Base-by-base conservation (phyloP, 306 rosid species). In the Neltuma alba region DNA sequence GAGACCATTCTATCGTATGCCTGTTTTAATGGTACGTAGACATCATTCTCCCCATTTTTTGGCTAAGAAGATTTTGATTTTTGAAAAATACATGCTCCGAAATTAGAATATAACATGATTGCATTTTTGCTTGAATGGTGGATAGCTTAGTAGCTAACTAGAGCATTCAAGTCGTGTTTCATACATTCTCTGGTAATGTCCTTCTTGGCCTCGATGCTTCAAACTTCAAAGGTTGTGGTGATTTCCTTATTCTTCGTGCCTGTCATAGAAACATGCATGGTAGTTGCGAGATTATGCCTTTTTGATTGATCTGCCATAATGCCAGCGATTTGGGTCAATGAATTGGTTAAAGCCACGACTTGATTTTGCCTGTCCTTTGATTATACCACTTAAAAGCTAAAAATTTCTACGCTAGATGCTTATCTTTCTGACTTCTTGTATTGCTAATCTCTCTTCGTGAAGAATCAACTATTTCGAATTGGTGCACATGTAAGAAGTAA, bases 281-380 rank as follows among this genome's bases (percentile, higher is more conserved):
- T n/a, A 15, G 54, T 47, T 47, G 54, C 9, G n/a, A 47, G 54
- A 47, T 47, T 5, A 44, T 44, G 12, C 1, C 27, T 50, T 50
- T 50, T 18, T n/a, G 7, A 50, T 20, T 54, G 61, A 54, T 54
- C 21, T 52, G 3, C 61, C n/a, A 60, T 27, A 60, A 25, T 45
- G 47, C 77, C 80, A 31, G 40, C 79, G 60, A 70, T 70, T 41
- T 75, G 62, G 72, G 66, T 38, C 55, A 33, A 77, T n/a, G 61
- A n/a, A 21, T 70, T 70, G 63, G 77, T 58, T 57, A 65, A 67
- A 31, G 73, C 55, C 45, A n/a, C 27, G 45, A 47, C 62, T 72
- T 50, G 63, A 45, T 64, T 74, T 36, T 36, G 25, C 78, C 16
- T 79, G 58, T 41, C 68, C 45, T 63, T 42, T 74, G 33, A 15